These are phyloP conservation scores for Irpex sp. DNA, from an alignment of 1,284 basidiomycete species.

Conservation along the genomic window DNA sequence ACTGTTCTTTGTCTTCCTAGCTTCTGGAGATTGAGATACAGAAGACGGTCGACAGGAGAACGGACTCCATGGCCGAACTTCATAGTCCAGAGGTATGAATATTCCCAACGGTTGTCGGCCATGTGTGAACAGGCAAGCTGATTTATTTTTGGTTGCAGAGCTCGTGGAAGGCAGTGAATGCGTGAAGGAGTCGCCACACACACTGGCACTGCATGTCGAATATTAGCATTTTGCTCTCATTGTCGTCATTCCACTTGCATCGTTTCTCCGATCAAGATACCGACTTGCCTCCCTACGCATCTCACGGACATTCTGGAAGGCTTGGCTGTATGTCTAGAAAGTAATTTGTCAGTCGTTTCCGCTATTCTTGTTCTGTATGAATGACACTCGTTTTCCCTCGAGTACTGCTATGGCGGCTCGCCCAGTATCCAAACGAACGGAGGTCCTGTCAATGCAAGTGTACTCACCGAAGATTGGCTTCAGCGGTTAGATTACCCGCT, in stretches of 20 bases:
- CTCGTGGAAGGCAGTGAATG: not conserved
- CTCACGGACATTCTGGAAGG: not conserved
- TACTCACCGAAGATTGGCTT: not conserved
- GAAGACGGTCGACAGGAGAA: slow-evolving; percentile 2
- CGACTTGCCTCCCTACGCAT: not conserved
- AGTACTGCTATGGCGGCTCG: too few species aligned
- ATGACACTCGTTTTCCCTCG: not conserved
- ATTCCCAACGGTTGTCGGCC: not conserved
- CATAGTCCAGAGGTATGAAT: not conserved
- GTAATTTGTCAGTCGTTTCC: not conserved
- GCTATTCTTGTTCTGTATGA: not conserved
- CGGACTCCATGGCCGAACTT: slow-evolving; percentile 1
- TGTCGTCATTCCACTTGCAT: not conserved
- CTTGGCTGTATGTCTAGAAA: not conserved
- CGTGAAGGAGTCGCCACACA: not conserved
- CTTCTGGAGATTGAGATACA: slow-evolving; percentile 5
- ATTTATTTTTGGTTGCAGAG: not conserved
- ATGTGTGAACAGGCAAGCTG: not conserved
- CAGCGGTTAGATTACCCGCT: not conserved
- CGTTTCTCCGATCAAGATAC: not conserved
- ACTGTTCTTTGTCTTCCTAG: not conserved
- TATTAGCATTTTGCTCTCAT: not conserved
- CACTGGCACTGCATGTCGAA: not conserved
- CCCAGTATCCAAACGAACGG: too few species aligned
- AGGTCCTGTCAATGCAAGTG: not conserved